These are phyloP conservation scores for Fusarium sp. DNA, from an alignment of 2,329 filamentous ascomycete genomes.

Conservation along the genomic window DNA sequence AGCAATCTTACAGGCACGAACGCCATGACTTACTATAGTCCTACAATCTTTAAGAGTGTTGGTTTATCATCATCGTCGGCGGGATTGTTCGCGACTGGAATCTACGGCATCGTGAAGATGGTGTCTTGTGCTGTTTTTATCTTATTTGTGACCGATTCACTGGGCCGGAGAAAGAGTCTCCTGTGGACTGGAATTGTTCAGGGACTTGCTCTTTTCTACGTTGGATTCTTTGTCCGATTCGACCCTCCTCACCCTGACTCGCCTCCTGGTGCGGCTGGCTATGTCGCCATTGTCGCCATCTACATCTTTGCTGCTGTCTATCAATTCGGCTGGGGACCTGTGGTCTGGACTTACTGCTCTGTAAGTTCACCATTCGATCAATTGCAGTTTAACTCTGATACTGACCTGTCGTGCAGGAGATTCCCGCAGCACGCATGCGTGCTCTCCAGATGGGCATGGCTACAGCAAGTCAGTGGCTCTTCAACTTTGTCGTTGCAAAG, in stretches of 20 bases:
- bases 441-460: constrained; percentile 31
- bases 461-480: constrained; percentile 27
- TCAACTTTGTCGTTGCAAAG: constrained; percentile 34
- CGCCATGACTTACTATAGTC: constrained; percentile 50
- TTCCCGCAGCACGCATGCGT: constrained; percentile 28
- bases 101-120: constrained; percentile 27
- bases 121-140: background rate
- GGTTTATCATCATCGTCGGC: constrained; percentile 21
- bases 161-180: constrained; percentile 26
- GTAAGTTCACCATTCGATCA: background rate
- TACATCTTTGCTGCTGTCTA: background rate
- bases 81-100: constrained; percentile 16
- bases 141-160: constrained; percentile 15
- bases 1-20: constrained; percentile 65
- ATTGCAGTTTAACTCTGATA: fast-evolving
- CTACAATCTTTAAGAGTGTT: constrained; percentile 16
- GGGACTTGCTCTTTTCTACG: constrained; percentile 27
- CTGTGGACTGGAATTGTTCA: constrained; percentile 28
- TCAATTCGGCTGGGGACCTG: constrained; percentile 21
- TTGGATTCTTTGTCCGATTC: constrained; percentile 27
- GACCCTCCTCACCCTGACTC: constrained; percentile 6
- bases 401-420: constrained; percentile 7
- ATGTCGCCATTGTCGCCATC: constrained; percentile 18
- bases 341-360: constrained; percentile 21
- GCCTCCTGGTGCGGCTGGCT: constrained; percentile 8